phyloP scores from a whole-genome alignment of 78 protist species.

The Chrysochromulina tobinii region DNA sequence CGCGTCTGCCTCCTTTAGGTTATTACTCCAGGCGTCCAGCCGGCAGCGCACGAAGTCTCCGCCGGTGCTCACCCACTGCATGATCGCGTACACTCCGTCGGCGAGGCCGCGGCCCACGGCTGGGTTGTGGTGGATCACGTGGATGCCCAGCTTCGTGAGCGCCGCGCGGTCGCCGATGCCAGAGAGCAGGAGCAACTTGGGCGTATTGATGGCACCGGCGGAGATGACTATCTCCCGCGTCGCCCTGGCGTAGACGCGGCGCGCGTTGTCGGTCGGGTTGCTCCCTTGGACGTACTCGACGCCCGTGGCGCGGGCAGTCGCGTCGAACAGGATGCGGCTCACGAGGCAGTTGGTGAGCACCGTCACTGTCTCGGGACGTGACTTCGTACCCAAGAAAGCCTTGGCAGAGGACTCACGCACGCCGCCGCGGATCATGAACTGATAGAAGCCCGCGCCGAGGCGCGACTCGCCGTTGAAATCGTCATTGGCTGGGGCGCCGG shows the following conservation, averaged over 20 bases:
- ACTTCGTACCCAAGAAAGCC: not conserved
- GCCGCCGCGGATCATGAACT: slow-evolving; percentile 5
- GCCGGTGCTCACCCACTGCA: not conserved
- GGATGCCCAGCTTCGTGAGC: not conserved
- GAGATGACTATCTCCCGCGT: not conserved
- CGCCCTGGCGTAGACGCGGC: not conserved
- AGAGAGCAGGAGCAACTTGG: not conserved
- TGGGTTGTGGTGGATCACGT: not conserved
- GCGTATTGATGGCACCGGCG: not conserved
- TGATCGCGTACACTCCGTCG: slow-evolving; percentile 7
- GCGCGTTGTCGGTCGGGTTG: not conserved
- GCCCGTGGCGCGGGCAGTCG: not conserved
- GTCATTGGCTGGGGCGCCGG: not conserved
- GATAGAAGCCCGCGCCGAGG: not conserved
- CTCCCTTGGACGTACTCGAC: not conserved
- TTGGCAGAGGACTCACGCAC: not conserved
- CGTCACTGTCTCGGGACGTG: not conserved
- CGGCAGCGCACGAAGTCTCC: not conserved
- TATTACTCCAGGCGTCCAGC: not conserved
- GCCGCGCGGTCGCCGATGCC: not conserved
- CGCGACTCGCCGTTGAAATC: slow-evolving; percentile 4
- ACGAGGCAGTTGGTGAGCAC: not conserved
- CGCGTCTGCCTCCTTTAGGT: too few species aligned
- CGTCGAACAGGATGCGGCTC: not conserved
- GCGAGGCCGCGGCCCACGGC: not conserved